These are phyloP conservation scores for Aegilops speltoides DNA, from an alignment of 176 grass and related monocot genomes.

Conservation along the genomic window DNA sequence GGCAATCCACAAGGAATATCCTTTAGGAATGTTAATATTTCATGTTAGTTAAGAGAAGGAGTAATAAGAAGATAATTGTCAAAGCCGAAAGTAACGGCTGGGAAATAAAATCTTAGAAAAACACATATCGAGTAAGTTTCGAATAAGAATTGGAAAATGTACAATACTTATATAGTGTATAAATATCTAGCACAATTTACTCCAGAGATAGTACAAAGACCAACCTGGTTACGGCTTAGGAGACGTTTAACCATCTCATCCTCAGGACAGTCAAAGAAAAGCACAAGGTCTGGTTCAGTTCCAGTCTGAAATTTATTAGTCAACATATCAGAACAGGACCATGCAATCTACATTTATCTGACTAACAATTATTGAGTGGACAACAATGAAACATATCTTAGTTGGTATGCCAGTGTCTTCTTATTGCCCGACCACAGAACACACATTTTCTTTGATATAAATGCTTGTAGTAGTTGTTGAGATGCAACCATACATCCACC, in stretches of 20 bases:
- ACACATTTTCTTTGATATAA: background rate
- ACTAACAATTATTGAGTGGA: background rate
- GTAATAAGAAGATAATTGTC: background rate
- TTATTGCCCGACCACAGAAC: background rate
- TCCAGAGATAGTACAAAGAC: background rate
- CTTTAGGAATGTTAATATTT: slow-evolving; percentile 1
- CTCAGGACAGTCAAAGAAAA: slow-evolving; percentile 89
- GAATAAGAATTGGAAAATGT: background rate
- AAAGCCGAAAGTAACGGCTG: background rate
- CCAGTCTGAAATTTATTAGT: slow-evolving; percentile 61
- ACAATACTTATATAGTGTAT: background rate
- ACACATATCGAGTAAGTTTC: background rate
- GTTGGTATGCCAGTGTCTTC: background rate
- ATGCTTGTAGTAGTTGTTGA: background rate
- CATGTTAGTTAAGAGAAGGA: background rate
- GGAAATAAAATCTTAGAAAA: background rate
- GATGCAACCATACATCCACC: background rate
- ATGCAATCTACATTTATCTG: slow-evolving; percentile 12
- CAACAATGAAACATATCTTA: background rate
- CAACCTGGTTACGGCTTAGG: slow-evolving; percentile 86
- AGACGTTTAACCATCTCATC: slow-evolving; percentile 94
- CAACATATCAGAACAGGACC: slow-evolving; percentile 13
- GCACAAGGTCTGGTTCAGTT: slow-evolving; percentile 79
- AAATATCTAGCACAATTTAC: background rate
- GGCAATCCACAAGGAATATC: background rate